Conservation (phyloP, 176 grass and related monocot genomes). For the Carex scoparia region DNA sequence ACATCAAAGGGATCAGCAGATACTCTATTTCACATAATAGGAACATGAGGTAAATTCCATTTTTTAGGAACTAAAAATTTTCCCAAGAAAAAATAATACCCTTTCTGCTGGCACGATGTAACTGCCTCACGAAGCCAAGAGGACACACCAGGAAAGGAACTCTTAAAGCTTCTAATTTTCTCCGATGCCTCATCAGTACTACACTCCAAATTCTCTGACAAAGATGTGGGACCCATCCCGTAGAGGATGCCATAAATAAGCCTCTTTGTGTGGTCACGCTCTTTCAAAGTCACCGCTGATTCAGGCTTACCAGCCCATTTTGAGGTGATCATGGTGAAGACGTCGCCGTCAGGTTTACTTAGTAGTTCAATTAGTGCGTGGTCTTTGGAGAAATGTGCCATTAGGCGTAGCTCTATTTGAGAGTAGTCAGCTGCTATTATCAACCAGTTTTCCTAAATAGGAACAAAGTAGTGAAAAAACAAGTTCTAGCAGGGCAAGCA, state of each 20-base stretch:
- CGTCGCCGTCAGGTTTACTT: constrained; percentile 77
- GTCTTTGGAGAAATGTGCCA: constrained; percentile 97
- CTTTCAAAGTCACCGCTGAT: constrained; percentile 48
- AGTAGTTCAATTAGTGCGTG: constrained; percentile 65
- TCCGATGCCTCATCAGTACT: constrained; percentile 59
- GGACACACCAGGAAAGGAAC: constrained; percentile 69
- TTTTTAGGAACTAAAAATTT: not conserved
- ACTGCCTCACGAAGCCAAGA: constrained; percentile 80
- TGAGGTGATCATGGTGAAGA: constrained; percentile 85
- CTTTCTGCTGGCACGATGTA: constrained; percentile 67
- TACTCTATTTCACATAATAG: not conserved
- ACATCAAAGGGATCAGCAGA: not conserved
- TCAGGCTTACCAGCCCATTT: constrained; percentile 77
- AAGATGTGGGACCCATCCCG: constrained; percentile 87
- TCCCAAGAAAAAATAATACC: constrained; percentile 43
- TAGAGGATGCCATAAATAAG: constrained; percentile 91
- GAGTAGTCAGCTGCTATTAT: constrained; percentile 88
- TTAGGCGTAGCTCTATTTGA: constrained; percentile 83
- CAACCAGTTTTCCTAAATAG: constrained; percentile 71
- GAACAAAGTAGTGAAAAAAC: constrained; percentile 20
- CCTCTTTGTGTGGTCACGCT: constrained; percentile 76
- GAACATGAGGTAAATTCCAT: not conserved
- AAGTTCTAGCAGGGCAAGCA: not conserved
- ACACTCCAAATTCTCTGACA: constrained; percentile 84
- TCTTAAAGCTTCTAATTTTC: constrained; percentile 87